phyloP scores from a whole-genome alignment of 331 rosid species.

The Spiraea crenata region DNA sequence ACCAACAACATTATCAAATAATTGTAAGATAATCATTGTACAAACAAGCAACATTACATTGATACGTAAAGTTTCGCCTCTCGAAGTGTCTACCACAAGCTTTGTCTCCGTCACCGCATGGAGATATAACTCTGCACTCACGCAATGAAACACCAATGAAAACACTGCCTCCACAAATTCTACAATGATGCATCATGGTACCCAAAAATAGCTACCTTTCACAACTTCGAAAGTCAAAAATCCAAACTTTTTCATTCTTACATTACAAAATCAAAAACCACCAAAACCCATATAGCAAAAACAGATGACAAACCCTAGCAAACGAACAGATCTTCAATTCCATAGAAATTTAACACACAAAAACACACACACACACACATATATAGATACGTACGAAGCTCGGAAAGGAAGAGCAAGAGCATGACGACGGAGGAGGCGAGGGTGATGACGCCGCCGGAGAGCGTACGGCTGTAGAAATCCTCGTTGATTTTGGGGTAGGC shows the following conservation, averaged over 20 bases:
- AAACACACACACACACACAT: not conserved
- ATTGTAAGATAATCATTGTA: too few species aligned
- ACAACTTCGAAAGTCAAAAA: not conserved
- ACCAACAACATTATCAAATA: too few species aligned
- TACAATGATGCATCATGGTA: too few species aligned
- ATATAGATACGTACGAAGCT: conserved; percentile 54
- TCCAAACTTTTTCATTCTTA: not conserved
- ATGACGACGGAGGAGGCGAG: conserved; percentile 75
- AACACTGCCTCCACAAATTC: not conserved
- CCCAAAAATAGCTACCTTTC: too few species aligned
- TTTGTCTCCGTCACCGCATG: conserved; percentile 75
- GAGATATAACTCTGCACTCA: conserved; percentile 62
- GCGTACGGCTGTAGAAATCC: conserved; percentile 91
- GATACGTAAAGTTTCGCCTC: conserved; percentile 90
- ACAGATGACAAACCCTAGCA: conserved; percentile 12
- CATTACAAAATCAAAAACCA: not conserved
- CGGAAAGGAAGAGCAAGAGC: conserved; percentile 85
- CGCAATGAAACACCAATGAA: not conserved
- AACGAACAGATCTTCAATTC: not conserved
- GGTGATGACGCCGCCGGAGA: conserved; percentile 91
- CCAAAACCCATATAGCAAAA: not conserved
- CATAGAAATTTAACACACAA: not conserved
- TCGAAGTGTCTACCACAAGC: conserved; percentile 89
- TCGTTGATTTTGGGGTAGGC: conserved; percentile 95
- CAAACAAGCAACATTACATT: conserved; percentile 54